These are phyloP conservation scores for Erodium moschatum DNA, from an alignment of 441 rosid genomes.

Conservation along the genomic window DNA sequence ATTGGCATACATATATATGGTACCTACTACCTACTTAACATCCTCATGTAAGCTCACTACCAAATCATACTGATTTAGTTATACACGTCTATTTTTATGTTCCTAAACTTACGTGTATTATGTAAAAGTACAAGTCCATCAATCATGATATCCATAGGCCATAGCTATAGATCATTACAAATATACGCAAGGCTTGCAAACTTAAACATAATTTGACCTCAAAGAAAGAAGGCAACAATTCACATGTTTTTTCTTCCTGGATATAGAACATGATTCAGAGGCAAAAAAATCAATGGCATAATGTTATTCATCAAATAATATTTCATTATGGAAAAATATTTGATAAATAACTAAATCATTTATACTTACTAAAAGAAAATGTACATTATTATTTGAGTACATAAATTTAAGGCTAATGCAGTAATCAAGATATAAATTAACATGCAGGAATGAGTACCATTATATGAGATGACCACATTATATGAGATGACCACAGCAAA, in stretches of 20 bases:
- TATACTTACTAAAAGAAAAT: background rate
- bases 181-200: background rate
- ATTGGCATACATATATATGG: no score
- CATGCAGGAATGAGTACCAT: background rate
- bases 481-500: background rate
- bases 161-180: background rate
- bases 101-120: background rate
- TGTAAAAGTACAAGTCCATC: background rate
- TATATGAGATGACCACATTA: background rate
- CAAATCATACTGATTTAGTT: no score
- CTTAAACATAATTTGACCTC: background rate
- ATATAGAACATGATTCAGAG: background rate
- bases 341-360: background rate
- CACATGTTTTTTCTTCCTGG: background rate
- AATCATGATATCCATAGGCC: background rate
- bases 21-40: no score
- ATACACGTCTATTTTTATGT: no score
- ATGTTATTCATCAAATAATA: background rate
- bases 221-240: background rate
- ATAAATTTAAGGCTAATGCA: background rate
- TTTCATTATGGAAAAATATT: background rate
- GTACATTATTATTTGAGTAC: background rate
- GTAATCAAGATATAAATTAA: conserved; percentile 3
- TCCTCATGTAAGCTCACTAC: no score
- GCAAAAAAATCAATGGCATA: background rate